Evolutionary conservation across 768 basidiomycete species (phyloP).

Genomic region (Rhizopogon roseolus): DNA sequence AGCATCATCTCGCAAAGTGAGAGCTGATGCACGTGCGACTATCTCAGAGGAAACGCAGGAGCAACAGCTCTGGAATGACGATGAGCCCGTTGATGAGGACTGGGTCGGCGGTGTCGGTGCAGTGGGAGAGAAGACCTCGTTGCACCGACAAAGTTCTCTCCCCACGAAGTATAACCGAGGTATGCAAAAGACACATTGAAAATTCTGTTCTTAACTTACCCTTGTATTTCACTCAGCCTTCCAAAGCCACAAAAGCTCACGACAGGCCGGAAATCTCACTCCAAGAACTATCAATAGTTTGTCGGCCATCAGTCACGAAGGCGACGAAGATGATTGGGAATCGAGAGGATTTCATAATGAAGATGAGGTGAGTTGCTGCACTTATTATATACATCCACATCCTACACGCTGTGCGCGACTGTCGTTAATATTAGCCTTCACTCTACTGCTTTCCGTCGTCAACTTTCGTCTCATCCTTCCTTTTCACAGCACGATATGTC

Average conservation of each 20-base stretch:
- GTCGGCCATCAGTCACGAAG: conserved; percentile 82
- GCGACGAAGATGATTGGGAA: conserved; percentile 88
- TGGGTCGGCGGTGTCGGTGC: conserved; percentile 81
- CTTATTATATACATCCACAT: conserved; percentile 3
- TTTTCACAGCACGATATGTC: conserved; percentile 19
- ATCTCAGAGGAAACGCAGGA: conserved; percentile 66
- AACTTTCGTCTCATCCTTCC: conserved; percentile 10
- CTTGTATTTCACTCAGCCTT: conserved; percentile 35
- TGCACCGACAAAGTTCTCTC: conserved; percentile 78
- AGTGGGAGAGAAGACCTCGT: conserved; percentile 75
- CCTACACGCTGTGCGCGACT: not conserved
- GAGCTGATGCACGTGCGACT: conserved; percentile 54
- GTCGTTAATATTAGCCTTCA: conserved; percentile 5
- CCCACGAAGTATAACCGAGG: conserved; percentile 79
- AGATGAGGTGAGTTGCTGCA: conserved; percentile 51
- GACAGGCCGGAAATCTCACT: conserved; percentile 54
- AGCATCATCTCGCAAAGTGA: conserved; percentile 60
- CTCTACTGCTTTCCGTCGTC: conserved; percentile 11
- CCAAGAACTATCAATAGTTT: conserved; percentile 79
- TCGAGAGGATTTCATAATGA: conserved; percentile 54
- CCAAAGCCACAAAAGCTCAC: conserved; percentile 41
- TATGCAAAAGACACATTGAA: conserved; percentile 26
- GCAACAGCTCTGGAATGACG: conserved; percentile 61
- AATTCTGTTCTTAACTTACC: not conserved
- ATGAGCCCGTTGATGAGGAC: conserved; percentile 74